A percentile compares a stretch with the other conserved stretches of the same genome.
Evolutionary conservation across 2,329 filamentous ascomycete species (phyloP).

Genomic region (Colletotrichum cereale): DNA sequence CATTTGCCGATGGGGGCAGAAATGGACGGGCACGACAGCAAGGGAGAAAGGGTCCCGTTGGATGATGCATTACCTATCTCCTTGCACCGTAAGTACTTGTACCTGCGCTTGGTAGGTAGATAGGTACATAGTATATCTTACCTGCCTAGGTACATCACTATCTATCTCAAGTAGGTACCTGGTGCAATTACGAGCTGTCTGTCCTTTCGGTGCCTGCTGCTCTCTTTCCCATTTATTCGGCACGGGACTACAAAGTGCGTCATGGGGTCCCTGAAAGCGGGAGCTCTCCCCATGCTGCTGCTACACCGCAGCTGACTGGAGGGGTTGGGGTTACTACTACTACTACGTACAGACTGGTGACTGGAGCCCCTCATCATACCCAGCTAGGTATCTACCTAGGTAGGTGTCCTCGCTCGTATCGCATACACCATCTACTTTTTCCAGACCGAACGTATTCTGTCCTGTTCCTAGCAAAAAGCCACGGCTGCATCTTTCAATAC

Average conservation of each 20-base stretch:
- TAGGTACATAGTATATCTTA: not conserved
- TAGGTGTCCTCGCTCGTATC: too few species aligned
- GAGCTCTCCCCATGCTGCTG: conserved; percentile 12
- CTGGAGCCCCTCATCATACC: conserved; percentile 25
- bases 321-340: too few species aligned
- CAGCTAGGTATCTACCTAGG: too few species aligned
- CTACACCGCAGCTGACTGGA: conserved; percentile 24
- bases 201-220: not conserved
- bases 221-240: conserved; percentile 13
- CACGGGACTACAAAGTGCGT: conserved; percentile 34
- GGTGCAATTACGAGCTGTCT: too few species aligned
- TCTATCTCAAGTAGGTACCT: not conserved
- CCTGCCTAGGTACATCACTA: too few species aligned
- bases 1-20: not conserved
- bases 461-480: not conserved
- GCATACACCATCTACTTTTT: too few species aligned
- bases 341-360: too few species aligned
- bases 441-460: not conserved
- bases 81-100: too few species aligned
- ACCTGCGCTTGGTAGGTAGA: too few species aligned
- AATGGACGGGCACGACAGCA: not conserved
- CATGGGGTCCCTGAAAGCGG: conserved; percentile 30
- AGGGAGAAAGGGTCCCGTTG: not conserved
- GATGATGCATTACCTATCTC: too few species aligned
- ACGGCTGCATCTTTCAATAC: not conserved